Base-by-base conservation (phyloP, 768 basidiomycete species). In the Leccinum boreale region DNA sequence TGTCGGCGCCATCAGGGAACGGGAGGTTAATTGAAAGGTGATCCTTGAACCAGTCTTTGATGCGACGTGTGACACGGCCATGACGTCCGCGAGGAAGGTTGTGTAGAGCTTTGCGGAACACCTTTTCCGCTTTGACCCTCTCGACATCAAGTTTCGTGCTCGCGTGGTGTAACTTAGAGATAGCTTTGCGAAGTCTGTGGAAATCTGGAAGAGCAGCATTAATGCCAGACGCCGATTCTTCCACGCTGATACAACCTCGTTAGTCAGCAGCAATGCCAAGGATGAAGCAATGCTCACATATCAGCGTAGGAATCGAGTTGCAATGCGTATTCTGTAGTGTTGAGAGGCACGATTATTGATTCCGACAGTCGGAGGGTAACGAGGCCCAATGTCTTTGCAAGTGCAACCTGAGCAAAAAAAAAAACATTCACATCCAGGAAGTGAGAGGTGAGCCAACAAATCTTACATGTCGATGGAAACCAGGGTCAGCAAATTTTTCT, bases 321-420 rank as follows among this genome's bases (percentile, higher is more conserved):
- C 9, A 81, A 61, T 3, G 87, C 74, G 65, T 90, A 90, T 60
- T 89, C 86, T 0, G 89, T 90, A 11, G 87, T 89, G 66, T 91
- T 90, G 39, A 91, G 71, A 8, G 89, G 89, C 11, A 91, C 61
- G 33, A 90, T 71, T 47, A 88, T 74, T 6, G 82, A 78, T 58
- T 89, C 85, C 11, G 78, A 75, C 14, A 89, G 51, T 23, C 87
- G 78, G 14, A 91, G 74, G 8, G 79, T 75, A 48, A 85, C 63
- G 31, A 90, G 73, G 47, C 87, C 88, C 19, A 89, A 70, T 62
- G 82, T 77, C 65, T 86, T 81, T 8, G 89, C 86, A 26, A 87
- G 76, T 29, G 86, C 85, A 47, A 82, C 80, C 85, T 87, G 57
- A 26, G 28, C 7, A 26, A 21, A 36, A 26, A 36, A 26, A 24